phyloP scores from a whole-genome alignment of 2,329 filamentous ascomycete genomes.

The Cryphonectria naterciae region DNA sequence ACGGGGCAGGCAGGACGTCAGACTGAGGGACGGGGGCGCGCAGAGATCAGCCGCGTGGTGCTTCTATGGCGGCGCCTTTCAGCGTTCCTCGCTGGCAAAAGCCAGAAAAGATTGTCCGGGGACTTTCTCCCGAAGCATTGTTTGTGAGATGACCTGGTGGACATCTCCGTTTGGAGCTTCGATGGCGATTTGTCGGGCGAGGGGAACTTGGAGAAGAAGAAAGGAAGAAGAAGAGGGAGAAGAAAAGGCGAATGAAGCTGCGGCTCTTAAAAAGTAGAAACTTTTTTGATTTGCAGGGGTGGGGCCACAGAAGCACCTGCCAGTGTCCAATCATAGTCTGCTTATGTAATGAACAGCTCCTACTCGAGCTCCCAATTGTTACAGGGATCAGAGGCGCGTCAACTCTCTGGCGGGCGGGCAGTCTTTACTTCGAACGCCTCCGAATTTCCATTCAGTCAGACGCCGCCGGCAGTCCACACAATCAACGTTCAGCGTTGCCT shows the following conservation, averaged over 20 bases:
- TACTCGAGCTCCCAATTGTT: slow-evolving; percentile 6
- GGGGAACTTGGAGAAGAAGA: slow-evolving; percentile 58
- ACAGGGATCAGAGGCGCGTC: slow-evolving; percentile 22
- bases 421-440: slow-evolving; percentile 1
- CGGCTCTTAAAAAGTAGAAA: slow-evolving; percentile 23
- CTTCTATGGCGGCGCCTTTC: slow-evolving; percentile 99
- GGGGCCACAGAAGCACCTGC: slow-evolving; percentile 9
- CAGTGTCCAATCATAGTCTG: slow-evolving; percentile 18
- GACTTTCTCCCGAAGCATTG: slow-evolving; percentile 99
- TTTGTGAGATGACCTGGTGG: slow-evolving; percentile 42
- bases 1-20: slow-evolving; percentile 38
- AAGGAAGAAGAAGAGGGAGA: slow-evolving; percentile 43
- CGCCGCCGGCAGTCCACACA: neutral
- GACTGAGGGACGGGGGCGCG: slow-evolving; percentile 54
- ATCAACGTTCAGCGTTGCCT: slow-evolving; percentile 5
- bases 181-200: slow-evolving; percentile 99
- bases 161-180: slow-evolving; percentile 90
- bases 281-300: slow-evolving; percentile 27
- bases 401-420: slow-evolving; percentile 15
- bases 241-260: slow-evolving; percentile 26
- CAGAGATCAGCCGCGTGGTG: slow-evolving; percentile 83
- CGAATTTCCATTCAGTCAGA: slow-evolving; percentile 23
- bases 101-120: slow-evolving; percentile 74
- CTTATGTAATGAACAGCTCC: slow-evolving; percentile 18
- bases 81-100: slow-evolving; percentile 60